Evolutionary conservation across 257 asterid genomes (phyloP), one percentile per base, ranked within the genome.

Genomic region (Schizonepeta tenuifolia): DNA sequence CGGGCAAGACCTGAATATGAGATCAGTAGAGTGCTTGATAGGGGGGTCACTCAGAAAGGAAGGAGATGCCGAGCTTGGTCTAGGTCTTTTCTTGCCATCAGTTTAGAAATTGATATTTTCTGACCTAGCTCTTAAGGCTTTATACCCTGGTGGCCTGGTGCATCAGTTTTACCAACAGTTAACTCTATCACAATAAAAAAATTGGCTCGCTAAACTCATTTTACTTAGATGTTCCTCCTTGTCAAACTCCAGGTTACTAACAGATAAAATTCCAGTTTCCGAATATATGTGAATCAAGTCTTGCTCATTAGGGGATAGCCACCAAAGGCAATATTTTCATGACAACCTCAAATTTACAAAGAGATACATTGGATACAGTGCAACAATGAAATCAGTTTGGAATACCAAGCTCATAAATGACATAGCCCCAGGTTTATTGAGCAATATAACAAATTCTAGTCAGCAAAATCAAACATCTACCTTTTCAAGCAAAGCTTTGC

Each of bases 401-500:
- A n/a, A n/a, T n/a, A 24, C 38, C 8, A 0, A 68, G 68, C 63
- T 24, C 72, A 65, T 41, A 47, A 28, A 26, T 66, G 21, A 43
- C 55, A 40, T 15, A 44, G 60, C 36, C 1, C 26, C 36, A 31
- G 51, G 17, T 40, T 54, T 11, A 65, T 21, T 11, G n/a, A 14
- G 53, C 9, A 28, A 31, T 5, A n/a, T 26, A 12, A 51, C 59
- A 66, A 17, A 55, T 49, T 74, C 17, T 58, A 70, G 74, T 31
- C 70, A 35, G 51, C 57, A 49, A 43, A 21, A 57, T 58, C 49
- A 41, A 58, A 49, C 8, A 12, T 40, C 64, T 72, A 95, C 98
- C 95, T 92, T 92, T 78, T 86, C 87, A 57, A 78, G 74, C 87
- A 95, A 75, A 61, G 91, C 78, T 86, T 91, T 92, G 74, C 77